phyloP scores from a whole-genome alignment of 208 protist genomes.

The Trypanosoma caninum region DNA sequence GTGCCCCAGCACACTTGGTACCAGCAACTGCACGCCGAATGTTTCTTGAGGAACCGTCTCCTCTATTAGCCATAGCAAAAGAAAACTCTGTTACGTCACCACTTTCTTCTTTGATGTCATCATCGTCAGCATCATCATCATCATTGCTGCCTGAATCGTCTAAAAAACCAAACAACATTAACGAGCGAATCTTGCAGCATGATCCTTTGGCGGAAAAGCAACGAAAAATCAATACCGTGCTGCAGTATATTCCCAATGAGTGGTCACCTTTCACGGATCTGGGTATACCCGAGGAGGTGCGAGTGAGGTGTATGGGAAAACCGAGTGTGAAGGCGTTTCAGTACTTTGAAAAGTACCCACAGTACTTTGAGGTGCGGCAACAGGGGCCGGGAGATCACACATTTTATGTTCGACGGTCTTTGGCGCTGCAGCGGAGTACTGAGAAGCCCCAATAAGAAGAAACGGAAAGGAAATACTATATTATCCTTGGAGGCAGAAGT shows the following conservation, averaged over 20 bases:
- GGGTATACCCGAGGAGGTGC: slow-evolving; percentile 44
- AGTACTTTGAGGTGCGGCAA: slow-evolving; percentile 61
- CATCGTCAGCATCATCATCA: neutral
- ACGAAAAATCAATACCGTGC: slow-evolving; percentile 39
- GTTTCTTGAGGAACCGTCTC: slow-evolving; percentile 6
- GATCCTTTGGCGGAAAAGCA: slow-evolving; percentile 25
- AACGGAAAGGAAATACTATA: too few relatives aligned
- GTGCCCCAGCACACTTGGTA: slow-evolving; percentile 6
- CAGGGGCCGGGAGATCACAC: slow-evolving; percentile 13
- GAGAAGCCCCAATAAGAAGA: too few relatives aligned
- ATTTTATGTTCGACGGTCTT: slow-evolving; percentile 52
- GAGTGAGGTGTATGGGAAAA: slow-evolving; percentile 58
- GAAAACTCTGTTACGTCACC: neutral
- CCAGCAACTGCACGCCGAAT: slow-evolving; percentile 14
- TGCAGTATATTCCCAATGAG: slow-evolving; percentile 68
- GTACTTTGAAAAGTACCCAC: slow-evolving; percentile 54
- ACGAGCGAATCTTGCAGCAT: slow-evolving; percentile 19
- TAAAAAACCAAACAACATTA: neutral
- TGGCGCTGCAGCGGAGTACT: slow-evolving; percentile 32
- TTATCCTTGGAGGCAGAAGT: too few relatives aligned
- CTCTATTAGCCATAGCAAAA: too few relatives aligned
- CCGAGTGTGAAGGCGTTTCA: slow-evolving; percentile 24
- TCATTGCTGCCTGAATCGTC: neutral
- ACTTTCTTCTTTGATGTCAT: neutral
- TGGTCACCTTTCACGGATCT: slow-evolving; percentile 36